Evolutionary conservation across 2,329 filamentous ascomycete genomes (phyloP).

Genomic region (Xylaria sp.): DNA sequence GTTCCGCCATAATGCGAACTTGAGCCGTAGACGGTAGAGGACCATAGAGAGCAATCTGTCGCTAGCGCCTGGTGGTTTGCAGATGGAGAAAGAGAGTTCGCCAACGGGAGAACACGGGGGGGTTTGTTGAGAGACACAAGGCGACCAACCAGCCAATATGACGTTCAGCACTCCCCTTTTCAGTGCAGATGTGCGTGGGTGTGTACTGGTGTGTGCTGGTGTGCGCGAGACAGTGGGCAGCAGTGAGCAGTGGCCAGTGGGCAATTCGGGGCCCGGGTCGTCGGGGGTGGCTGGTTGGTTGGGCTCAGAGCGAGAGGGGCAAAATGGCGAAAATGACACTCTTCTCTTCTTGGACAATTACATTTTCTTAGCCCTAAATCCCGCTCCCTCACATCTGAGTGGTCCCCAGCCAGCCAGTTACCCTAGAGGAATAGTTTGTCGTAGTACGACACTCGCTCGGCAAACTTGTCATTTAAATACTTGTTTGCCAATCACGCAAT

Average conservation of each 20-base stretch:
- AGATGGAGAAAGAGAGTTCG: slow-evolving; percentile 14
- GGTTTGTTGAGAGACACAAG: slow-evolving; percentile 16
- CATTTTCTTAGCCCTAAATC: slow-evolving; percentile 28
- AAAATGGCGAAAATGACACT: slow-evolving; percentile 32
- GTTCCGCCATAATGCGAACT: slow-evolving; percentile 59
- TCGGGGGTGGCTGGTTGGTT: slow-evolving; percentile 34
- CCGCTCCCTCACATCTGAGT: no score
- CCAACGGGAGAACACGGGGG: slow-evolving; percentile 12
- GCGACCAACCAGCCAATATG: slow-evolving; percentile 38
- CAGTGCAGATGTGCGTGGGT: slow-evolving; percentile 34
- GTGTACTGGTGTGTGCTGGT: slow-evolving; percentile 32
- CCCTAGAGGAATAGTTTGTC: slow-evolving; percentile 8
- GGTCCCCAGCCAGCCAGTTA: slow-evolving; percentile 5
- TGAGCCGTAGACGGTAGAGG: slow-evolving; percentile 35
- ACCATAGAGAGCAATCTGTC: slow-evolving; percentile 37
- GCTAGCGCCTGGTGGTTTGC: slow-evolving; percentile 37
- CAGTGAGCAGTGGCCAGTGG: neutral
- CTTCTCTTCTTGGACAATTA: slow-evolving; percentile 20
- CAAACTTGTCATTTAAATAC: neutral
- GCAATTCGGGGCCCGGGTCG: slow-evolving; percentile 18
- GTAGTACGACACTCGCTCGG: neutral
- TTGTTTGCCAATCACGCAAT: neutral
- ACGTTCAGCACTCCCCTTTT: slow-evolving; percentile 36
- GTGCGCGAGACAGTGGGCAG: slow-evolving; percentile 20
- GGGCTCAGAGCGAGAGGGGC: slow-evolving; percentile 32